Percentiles rank a stretch among this genome's conserved stretches.
phyloP scores from a whole-genome alignment of 768 basidiomycete species.

The Mrakia frigida region DNA sequence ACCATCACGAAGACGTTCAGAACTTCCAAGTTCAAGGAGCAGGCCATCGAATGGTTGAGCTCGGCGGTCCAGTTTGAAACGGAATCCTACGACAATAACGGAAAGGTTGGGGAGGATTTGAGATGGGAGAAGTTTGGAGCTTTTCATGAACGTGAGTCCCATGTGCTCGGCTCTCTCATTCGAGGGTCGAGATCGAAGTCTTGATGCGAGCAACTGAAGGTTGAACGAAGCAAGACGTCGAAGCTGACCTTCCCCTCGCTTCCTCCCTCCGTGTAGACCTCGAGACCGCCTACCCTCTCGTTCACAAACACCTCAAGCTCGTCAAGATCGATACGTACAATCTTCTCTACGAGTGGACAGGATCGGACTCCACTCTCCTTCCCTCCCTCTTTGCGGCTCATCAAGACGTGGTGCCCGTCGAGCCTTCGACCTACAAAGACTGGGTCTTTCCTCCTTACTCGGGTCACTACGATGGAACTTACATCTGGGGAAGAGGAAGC shows the following conservation, averaged over 20 bases:
- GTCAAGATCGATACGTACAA: conserved; percentile 73
- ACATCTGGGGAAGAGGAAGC: conserved; percentile 41
- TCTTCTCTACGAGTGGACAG: conserved; percentile 66
- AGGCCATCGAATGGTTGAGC: conserved; percentile 50
- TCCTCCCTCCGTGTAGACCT: conserved; percentile 45
- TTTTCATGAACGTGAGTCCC: conserved; percentile 48
- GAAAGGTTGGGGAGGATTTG: conserved; percentile 9
- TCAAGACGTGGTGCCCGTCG: conserved; percentile 44
- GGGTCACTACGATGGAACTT: conserved; percentile 35
- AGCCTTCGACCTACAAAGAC: conserved; percentile 35
- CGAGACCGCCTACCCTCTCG: conserved; percentile 56
- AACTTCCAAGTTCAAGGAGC: conserved; percentile 47
- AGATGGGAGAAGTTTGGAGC: conserved; percentile 53
- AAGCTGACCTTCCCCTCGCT: background rate
- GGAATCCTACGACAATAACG: conserved; percentile 20
- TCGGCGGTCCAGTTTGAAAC: conserved; percentile 49
- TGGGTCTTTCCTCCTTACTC: conserved; percentile 19
- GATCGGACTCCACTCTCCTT: conserved; percentile 57
- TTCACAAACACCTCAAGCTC: conserved; percentile 57
- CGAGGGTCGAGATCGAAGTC: no score
- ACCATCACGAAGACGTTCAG: background rate
- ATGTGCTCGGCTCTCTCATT: background rate
- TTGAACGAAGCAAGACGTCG: no score
- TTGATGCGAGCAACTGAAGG: no score
- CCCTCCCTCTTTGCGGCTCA: conserved; percentile 53